These are phyloP conservation scores for Candida tropicalis DNA, from an alignment of 1,139 yeast species.

Conservation along the genomic window DNA sequence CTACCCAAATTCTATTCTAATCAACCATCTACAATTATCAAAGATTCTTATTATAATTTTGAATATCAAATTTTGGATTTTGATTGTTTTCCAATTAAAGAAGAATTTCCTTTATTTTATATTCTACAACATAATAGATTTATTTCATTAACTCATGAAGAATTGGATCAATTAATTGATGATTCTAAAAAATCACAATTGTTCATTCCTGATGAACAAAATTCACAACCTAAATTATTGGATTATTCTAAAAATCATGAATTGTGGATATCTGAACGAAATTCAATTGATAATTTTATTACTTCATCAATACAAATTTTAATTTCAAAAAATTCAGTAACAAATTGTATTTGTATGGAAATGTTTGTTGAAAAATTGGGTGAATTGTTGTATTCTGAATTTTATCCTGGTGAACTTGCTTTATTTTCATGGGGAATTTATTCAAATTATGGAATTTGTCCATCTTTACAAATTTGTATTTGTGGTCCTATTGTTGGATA, in stretches of 20 bases:
- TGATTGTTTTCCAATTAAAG: constrained; percentile 6
- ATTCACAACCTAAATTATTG: constrained; percentile 19
- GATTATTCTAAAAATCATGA: constrained; percentile 32
- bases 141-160: constrained; percentile 9
- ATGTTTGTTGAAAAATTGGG: constrained; percentile 50
- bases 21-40: constrained; percentile 3
- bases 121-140: constrained; percentile 11
- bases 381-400: constrained; percentile 30
- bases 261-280: constrained; percentile 46
- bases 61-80: constrained; percentile 19
- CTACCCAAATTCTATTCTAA: neutral
- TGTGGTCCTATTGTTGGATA: constrained; percentile 51
- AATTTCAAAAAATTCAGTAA: constrained; percentile 28
- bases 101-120: constrained; percentile 9
- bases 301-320: constrained; percentile 49
- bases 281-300: constrained; percentile 27
- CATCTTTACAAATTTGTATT: constrained; percentile 49
- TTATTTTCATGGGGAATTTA: constrained; percentile 58
- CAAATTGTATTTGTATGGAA: constrained; percentile 47
- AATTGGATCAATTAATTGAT: constrained; percentile 15
- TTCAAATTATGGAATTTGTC: constrained; percentile 53
- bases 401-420: constrained; percentile 54
- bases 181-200: constrained; percentile 6
- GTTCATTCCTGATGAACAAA: neutral
- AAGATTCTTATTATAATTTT: constrained; percentile 23